Evolutionary conservation across 2,329 filamentous ascomycete genomes (phyloP).

Genomic region (Pseudogymnoascus sp.): DNA sequence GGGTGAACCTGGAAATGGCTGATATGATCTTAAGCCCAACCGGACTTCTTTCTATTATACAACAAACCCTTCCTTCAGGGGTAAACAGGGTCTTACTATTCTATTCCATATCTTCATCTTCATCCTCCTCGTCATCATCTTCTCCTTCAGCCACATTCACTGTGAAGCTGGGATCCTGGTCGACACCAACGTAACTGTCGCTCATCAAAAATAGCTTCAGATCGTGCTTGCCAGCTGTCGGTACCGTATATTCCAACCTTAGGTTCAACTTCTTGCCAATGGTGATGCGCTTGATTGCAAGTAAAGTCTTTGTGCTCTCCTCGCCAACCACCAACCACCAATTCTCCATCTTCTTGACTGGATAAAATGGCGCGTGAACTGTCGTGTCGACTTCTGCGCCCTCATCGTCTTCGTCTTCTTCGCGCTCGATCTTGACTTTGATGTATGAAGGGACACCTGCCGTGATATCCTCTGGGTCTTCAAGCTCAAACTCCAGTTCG

Average conservation of each 20-base stretch:
- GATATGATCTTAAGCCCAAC: not conserved
- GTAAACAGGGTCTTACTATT: constrained; percentile 10
- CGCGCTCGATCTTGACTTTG: constrained; percentile 76
- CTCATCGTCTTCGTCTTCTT: constrained; percentile 65
- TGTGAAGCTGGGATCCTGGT: constrained; percentile 86
- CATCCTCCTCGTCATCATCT: constrained; percentile 87
- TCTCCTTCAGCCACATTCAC: constrained; percentile 84
- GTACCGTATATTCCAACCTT: constrained; percentile 81
- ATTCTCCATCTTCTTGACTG: constrained; percentile 85
- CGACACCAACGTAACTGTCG: constrained; percentile 92
- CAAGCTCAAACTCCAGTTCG: constrained; percentile 79
- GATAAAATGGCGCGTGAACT: constrained; percentile 94
- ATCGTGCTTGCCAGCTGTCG: constrained; percentile 73
- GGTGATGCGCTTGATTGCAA: constrained; percentile 92
- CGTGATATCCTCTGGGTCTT: constrained; percentile 71
- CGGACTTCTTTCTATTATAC: constrained; percentile 3
- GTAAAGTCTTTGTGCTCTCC: constrained; percentile 75
- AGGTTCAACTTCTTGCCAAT: constrained; percentile 72
- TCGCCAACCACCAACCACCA: constrained; percentile 98
- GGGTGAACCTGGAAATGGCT: constrained; percentile 5
- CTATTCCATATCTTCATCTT: constrained; percentile 49
- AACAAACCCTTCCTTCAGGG: constrained; percentile 7
- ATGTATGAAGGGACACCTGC: constrained; percentile 77
- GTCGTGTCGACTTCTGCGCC: constrained; percentile 65
- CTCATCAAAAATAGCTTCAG: constrained; percentile 93